Evolutionary conservation across 345 rosid genomes (phyloP), one percentile per base, ranked within the genome.

Genomic region (Eutrema japonicum): DNA sequence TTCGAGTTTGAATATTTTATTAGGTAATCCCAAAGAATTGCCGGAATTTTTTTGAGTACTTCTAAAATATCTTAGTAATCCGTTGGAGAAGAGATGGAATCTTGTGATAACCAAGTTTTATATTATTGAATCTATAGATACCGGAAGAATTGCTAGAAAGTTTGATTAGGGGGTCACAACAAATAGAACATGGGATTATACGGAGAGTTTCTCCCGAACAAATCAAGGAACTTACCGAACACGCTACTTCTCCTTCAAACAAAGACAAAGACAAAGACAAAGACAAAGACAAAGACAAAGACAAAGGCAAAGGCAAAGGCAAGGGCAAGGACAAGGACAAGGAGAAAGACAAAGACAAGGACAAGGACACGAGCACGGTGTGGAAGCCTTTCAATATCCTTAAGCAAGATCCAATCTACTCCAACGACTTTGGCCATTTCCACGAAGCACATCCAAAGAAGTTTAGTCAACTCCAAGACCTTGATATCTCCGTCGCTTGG

Each of bases 351-450:
- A 18, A 18, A 1, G 22, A 18, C 22, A 18, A 18, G 22, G 22
- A 18, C 22, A 18, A 18, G 22, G 22, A 18, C 55, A 56, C 0
- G 11, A 59, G 26, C 62, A 65, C 6, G 0, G 22, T 8, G 4
- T 30, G 46, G 66, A 77, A 58, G n/a, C 85, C 84, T 5, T 82
- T 79, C 77, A 82, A 72, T 64, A 42, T 86, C 61, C 42, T 75
- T 62, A 7, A 29, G 13, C 38, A 59, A 26, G 51, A 74, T 12
- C 81, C 86, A n/a, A n/a, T 48, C 40, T 82, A 84, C 73, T 66
- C 82, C 69, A 82, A 86, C 53, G 63, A 81, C 13, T 77, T 74
- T 16, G 88, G 88, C 9, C 66, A 7, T 64, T 83, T 81, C 81
- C 77, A 63, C n/a, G 77, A 84, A 27, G 87, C 85, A 29, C 11